Base-by-base conservation (phyloP, 2,329 filamentous ascomycete species). In the Colletotrichum neosansevieriae region DNA sequence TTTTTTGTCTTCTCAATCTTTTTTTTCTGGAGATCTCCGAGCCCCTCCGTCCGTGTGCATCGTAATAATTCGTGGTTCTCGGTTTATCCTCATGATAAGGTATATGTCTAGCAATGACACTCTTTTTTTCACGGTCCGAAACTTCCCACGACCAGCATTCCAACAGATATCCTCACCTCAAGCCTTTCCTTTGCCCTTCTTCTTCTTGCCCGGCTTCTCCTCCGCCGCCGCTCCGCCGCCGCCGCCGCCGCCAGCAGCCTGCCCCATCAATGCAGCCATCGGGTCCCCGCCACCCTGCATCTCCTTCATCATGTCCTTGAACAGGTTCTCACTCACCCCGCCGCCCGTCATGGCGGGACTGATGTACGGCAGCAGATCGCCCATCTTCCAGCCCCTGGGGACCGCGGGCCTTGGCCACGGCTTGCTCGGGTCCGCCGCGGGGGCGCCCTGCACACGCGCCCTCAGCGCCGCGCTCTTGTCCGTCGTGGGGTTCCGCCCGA, bases 261-360 rank as follows among this genome's bases (percentile, higher is more conserved):
- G 79, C 7, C 78, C 80, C 80, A 82, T 82, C 63, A 82, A 70
- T 42, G 80, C 82, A 7, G 78, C 75, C 82, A 84, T 83, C 7
- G 79, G 80, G 45, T 85, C 83, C 0, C 81, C 84, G 2, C 80
- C 81, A 3, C 79, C 79, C 75, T 85, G 84, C 93, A 98, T 97
- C 82, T 97, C 94, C 75, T 90, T 91, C 94, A 98, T 97, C 86
- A 98, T 97, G 73, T 98, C 94, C 83, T 96, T 94, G 76, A 98
- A 90, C 70, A 98, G 89, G 76, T 98, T 97, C 79, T 99, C 96
- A 70, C 90, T 94, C 11, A 98, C 93, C 40, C 96, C 96, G 11
- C 96, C 96, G 9, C 96, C 96, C 61, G 92, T 96, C 81, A 98
- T 87, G 17, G 94, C 96, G 0, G 94, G 90, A 71, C 92, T 97